Evolutionary conservation across 805 yeast genomes (phyloP), one percentile per base, ranked within the genome.

Genomic region (Groenewaldozyma tartarivorans): DNA sequence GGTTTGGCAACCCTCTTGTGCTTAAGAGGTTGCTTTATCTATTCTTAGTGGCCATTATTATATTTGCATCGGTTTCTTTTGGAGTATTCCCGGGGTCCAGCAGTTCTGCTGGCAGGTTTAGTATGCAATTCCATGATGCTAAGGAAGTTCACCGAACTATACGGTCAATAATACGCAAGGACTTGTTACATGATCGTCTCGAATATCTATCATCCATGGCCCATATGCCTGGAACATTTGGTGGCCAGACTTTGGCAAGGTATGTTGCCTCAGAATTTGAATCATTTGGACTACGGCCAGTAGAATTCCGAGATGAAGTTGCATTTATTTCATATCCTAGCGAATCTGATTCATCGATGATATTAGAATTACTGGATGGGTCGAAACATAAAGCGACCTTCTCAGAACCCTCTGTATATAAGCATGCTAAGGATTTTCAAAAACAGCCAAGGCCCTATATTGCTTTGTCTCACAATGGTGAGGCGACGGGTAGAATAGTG

Each of bases 151-250:
- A 69, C 13, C 63, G 64, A 4, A 71, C 72, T 36, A 65, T 81
- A 5, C 63, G 64, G 24, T 58, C 61, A n/a, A 67, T 71, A 34
- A 64, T 84, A 22, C 81, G 77, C 52, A 58, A 67, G 4, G 69
- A 72, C 19, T 58, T 74, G 18, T 66, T 90, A 58, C 78, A 78
- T 51, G 78, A 74, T 35, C 76, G 79, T 47, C 53, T 81, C 43
- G 81, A 82, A 49, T 84, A 83, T 51, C 55, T 86, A 19, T 77
- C 88, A 20, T 72, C 82, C 5, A 75, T 86, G 77, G 86, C 95
- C 2, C 96, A 87, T 56, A 61, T 81, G 48, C 77, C 96, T 0
- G 97, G 97, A 2, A 80, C 96, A 2, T 73, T 76, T 13, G 97
- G 95, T 16, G 96, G 86, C 57, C 60, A 76, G 44, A 72, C 90